phyloP scores from a whole-genome alignment of 225 moss, liverwort and hornwort species.

The Pleurozium schreberi region DNA sequence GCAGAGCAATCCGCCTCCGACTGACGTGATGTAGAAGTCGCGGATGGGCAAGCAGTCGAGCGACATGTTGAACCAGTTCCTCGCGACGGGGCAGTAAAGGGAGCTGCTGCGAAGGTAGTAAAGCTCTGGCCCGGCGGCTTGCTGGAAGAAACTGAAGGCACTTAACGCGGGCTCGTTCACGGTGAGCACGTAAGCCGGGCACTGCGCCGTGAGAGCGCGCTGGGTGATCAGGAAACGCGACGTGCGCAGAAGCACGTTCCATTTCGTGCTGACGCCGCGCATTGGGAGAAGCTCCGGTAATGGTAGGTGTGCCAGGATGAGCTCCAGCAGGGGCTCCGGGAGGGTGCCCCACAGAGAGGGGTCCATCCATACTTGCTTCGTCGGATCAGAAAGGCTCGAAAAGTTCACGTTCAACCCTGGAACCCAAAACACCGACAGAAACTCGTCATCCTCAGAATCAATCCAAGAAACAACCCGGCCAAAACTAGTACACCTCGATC shows the following conservation, averaged over 20 bases:
- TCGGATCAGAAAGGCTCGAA: neutral
- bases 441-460: neutral
- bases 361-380: constrained; percentile 5
- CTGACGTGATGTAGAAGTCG: constrained; percentile 23
- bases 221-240: constrained; percentile 3
- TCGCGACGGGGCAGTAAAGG: constrained; percentile 13
- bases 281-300: constrained; percentile 1
- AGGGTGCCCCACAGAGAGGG: neutral
- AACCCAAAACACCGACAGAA: neutral
- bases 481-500: neutral
- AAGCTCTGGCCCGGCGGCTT: neutral
- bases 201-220: neutral
- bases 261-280: constrained; percentile 14
- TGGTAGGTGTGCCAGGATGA: neutral
- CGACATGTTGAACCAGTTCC: constrained; percentile 17
- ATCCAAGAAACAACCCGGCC: neutral
- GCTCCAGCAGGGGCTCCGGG: neutral
- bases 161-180: constrained; percentile 10
- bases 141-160: constrained; percentile 14
- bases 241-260: constrained; percentile 2
- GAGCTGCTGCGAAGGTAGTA: constrained; percentile 13
- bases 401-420: neutral
- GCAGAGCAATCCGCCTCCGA: constrained; percentile 14
- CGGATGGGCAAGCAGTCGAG: constrained; percentile 4
- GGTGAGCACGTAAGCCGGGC: constrained; percentile 15